phyloP scores from a whole-genome alignment of 75 land plant genomes.

The Pinus albicaulis region DNA sequence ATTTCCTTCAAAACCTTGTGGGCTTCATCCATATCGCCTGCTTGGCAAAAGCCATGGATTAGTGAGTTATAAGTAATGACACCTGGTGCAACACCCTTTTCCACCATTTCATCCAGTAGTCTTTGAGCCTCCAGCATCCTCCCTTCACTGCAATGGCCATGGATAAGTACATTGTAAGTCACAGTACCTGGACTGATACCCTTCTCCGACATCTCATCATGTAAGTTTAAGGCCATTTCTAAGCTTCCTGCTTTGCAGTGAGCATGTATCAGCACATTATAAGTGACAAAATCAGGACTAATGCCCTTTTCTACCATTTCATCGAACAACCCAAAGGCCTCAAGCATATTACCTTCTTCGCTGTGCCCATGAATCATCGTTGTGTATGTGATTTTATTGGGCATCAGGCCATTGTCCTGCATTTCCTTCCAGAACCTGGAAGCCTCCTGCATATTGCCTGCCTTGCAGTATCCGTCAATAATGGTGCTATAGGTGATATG shows the following conservation, averaged over 20 bases:
- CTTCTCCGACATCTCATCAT: conserved; percentile 30
- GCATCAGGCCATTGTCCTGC: conserved; percentile 33
- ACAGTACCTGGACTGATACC: conserved; percentile 21
- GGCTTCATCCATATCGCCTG: conserved; percentile 43
- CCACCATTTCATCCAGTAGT: conserved; percentile 31
- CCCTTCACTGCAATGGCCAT: conserved; percentile 40
- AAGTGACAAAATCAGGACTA: conserved; percentile 35
- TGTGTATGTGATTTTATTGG: conserved; percentile 35
- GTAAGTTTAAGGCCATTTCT: conserved; percentile 20
- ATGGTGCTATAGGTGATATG: conserved; percentile 11
- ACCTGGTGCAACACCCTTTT: conserved; percentile 21
- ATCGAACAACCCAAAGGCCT: conserved; percentile 33
- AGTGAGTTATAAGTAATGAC: conserved; percentile 42
- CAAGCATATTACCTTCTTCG: conserved; percentile 18
- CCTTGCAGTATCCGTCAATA: conserved; percentile 16
- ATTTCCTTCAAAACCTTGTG: conserved; percentile 23
- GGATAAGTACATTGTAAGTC: conserved; percentile 39
- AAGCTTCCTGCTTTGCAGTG: conserved; percentile 22
- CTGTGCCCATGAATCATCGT: conserved; percentile 38
- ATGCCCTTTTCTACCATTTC: conserved; percentile 43
- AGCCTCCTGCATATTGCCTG: conserved; percentile 9
- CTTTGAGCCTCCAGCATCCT: conserved; percentile 34
- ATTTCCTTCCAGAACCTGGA: conserved; percentile 14
- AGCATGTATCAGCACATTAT: conserved; percentile 29
- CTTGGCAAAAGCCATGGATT: conserved; percentile 39